Conservation (phyloP, 768 basidiomycete species). For the Russula sp. region DNA sequence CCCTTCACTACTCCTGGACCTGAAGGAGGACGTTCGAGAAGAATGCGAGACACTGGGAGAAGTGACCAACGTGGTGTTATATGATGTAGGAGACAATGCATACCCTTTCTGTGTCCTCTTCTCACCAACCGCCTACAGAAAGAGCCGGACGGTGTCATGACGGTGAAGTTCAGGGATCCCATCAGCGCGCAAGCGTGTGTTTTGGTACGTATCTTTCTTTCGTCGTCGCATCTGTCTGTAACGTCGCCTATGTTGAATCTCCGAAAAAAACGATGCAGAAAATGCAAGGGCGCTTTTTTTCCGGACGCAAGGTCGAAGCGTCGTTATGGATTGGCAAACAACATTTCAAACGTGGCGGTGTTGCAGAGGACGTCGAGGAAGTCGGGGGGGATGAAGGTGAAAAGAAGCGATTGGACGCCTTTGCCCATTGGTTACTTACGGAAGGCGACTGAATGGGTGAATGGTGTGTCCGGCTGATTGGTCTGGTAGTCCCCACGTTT, state of each 20-base stretch:
- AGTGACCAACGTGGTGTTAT: slow-evolving; percentile 92
- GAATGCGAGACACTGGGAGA: slow-evolving; percentile 88
- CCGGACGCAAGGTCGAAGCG: slow-evolving; percentile 78
- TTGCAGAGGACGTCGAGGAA: slow-evolving; percentile 57
- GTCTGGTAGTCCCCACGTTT: not conserved
- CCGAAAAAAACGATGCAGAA: slow-evolving; percentile 47
- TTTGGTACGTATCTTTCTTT: slow-evolving; percentile 49
- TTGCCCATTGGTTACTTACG: slow-evolving; percentile 81
- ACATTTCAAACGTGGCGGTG: slow-evolving; percentile 73
- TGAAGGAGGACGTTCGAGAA: slow-evolving; percentile 95
- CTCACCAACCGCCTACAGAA: slow-evolving; percentile 48
- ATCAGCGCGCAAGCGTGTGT: slow-evolving; percentile 93
- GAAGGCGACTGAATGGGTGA: slow-evolving; percentile 58
- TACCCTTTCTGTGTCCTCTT: slow-evolving; percentile 25
- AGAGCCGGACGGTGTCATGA: slow-evolving; percentile 93
- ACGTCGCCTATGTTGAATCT: slow-evolving; percentile 2
- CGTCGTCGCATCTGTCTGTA: too few relatives aligned
- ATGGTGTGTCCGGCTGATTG: too few relatives aligned
- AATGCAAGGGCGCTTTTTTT: slow-evolving; percentile 94
- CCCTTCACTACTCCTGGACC: slow-evolving; percentile 77
- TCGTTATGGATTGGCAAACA: slow-evolving; percentile 79
- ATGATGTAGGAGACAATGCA: slow-evolving; percentile 64
- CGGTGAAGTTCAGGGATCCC: slow-evolving; percentile 91
- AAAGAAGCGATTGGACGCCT: slow-evolving; percentile 81
- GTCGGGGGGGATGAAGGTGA: slow-evolving; percentile 67